phyloP scores from a whole-genome alignment of 2,329 filamentous ascomycete species.

The Stylonectria norvegica region DNA sequence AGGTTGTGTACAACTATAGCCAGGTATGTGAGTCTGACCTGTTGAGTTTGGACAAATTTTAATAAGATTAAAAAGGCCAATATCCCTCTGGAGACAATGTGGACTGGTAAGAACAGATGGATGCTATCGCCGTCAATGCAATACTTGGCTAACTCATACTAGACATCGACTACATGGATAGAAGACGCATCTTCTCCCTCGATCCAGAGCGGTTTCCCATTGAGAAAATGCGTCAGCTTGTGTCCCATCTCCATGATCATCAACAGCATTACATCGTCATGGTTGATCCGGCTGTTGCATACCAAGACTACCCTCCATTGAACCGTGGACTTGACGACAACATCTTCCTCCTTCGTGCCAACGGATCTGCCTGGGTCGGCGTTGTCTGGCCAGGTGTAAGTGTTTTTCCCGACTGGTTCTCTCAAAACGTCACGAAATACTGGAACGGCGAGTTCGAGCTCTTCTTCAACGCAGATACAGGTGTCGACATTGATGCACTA shows the following conservation, averaged over 20 bases:
- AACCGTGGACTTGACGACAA: constrained; percentile 42
- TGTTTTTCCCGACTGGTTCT: constrained; percentile 76
- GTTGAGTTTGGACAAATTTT: too few relatives aligned
- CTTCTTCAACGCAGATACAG: constrained; percentile 62
- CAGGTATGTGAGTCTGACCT: too few relatives aligned
- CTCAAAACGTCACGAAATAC: constrained; percentile 58
- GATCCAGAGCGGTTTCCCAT: constrained; percentile 67
- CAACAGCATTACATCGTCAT: constrained; percentile 72
- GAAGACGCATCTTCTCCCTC: constrained; percentile 53
- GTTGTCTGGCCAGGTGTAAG: constrained; percentile 76
- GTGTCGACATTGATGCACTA: constrained; percentile 72
- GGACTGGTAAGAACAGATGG: constrained; percentile 47
- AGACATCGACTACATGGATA: constrained; percentile 69
- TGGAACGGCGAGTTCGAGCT: constrained; percentile 65
- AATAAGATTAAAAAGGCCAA: too few relatives aligned
- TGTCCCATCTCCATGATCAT: constrained; percentile 61
- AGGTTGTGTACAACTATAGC: constrained; percentile 65
- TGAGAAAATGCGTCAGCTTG: constrained; percentile 60
- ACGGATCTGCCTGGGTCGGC: constrained; percentile 57
- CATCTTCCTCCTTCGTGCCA: constrained; percentile 47
- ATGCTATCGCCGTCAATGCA: background rate
- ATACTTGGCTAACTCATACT: constrained; percentile 23
- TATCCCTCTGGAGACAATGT: constrained; percentile 72
- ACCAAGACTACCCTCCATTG: constrained; percentile 44
- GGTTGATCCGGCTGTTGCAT: constrained; percentile 67